These are phyloP conservation scores for Helicostylum pulchrum DNA, from an alignment of 192 early-diverging fungal genomes.

Conservation along the genomic window DNA sequence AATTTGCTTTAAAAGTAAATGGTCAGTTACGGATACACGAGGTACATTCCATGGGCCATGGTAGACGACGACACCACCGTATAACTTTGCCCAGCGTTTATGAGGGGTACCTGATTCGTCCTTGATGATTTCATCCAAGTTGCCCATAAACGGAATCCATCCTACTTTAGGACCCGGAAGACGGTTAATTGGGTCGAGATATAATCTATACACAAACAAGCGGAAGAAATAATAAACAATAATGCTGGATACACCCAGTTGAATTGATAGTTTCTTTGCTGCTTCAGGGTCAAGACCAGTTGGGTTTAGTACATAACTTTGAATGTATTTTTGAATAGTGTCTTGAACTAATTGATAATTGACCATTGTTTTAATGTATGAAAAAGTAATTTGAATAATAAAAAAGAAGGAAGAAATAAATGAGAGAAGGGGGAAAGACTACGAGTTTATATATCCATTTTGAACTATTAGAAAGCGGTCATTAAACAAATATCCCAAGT, in stretches of 20 bases:
- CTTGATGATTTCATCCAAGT: slow-evolving; percentile 40
- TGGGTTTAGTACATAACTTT: slow-evolving; percentile 7
- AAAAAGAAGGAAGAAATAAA: background rate
- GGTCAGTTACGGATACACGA: slow-evolving; percentile 45
- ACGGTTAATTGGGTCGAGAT: slow-evolving; percentile 36
- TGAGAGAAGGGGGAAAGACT: background rate
- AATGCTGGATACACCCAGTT: slow-evolving; percentile 1
- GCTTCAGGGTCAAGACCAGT: slow-evolving; percentile 4
- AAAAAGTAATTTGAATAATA: no score
- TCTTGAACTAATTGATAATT: background rate
- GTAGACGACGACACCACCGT: slow-evolving; percentile 50
- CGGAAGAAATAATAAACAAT: slow-evolving; percentile 37
- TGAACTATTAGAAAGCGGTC: background rate
- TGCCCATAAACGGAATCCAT: slow-evolving; percentile 42
- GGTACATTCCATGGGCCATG: slow-evolving; percentile 40
- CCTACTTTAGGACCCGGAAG: slow-evolving; percentile 50
- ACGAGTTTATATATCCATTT: background rate
- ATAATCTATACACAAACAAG: slow-evolving; percentile 38
- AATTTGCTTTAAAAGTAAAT: slow-evolving; percentile 44
- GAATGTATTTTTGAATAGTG: background rate
- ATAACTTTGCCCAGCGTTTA: slow-evolving; percentile 43
- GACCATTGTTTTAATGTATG: background rate
- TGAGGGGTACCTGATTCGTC: slow-evolving; percentile 47
- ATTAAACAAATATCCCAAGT: no score
- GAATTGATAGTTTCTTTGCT: slow-evolving; percentile 1